A percentile compares a stretch with the other conserved stretches of the same genome.
These are phyloP conservation scores for Termitomyces sp. DNA, from an alignment of 1,284 basidiomycete genomes.

Conservation along the genomic window DNA sequence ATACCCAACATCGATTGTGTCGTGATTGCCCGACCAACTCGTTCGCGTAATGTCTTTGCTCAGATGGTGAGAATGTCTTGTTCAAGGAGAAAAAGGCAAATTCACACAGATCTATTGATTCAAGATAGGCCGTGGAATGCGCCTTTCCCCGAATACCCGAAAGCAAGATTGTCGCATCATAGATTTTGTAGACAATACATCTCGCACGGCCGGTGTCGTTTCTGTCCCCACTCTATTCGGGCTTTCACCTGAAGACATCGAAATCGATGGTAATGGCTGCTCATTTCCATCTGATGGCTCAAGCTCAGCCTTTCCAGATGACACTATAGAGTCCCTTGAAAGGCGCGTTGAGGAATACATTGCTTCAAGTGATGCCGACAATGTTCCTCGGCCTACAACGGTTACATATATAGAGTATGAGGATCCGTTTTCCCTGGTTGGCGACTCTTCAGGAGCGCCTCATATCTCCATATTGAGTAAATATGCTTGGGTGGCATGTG, in stretches of 20 bases:
- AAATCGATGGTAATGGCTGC: slow-evolving; percentile 46
- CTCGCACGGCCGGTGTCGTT: slow-evolving; percentile 67
- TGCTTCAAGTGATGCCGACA: slow-evolving; percentile 16
- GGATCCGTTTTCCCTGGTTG: slow-evolving; percentile 66
- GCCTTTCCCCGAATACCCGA: slow-evolving; percentile 75
- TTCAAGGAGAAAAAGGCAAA: not conserved
- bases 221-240: slow-evolving; percentile 87
- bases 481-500: slow-evolving; percentile 82
- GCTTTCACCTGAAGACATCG: slow-evolving; percentile 64
- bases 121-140: slow-evolving; percentile 90
- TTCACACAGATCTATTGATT: not conserved
- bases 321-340: slow-evolving; percentile 45
- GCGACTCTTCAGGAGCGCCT: slow-evolving; percentile 47
- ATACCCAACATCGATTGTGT: slow-evolving; percentile 93
- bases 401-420: slow-evolving; percentile 82
- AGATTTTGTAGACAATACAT: slow-evolving; percentile 84
- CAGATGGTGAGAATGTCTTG: slow-evolving; percentile 73
- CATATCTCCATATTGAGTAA: slow-evolving; percentile 46
- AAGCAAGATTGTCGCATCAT: slow-evolving; percentile 88
- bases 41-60: slow-evolving; percentile 83
- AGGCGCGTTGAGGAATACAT: slow-evolving; percentile 28
- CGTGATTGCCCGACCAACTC: slow-evolving; percentile 81
- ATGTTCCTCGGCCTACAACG: slow-evolving; percentile 53
- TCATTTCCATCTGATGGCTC: not conserved
- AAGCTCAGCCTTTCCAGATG: slow-evolving; percentile 33